Base-by-base conservation (phyloP, 805 yeast species). In the Pichia phayaonensis region DNA sequence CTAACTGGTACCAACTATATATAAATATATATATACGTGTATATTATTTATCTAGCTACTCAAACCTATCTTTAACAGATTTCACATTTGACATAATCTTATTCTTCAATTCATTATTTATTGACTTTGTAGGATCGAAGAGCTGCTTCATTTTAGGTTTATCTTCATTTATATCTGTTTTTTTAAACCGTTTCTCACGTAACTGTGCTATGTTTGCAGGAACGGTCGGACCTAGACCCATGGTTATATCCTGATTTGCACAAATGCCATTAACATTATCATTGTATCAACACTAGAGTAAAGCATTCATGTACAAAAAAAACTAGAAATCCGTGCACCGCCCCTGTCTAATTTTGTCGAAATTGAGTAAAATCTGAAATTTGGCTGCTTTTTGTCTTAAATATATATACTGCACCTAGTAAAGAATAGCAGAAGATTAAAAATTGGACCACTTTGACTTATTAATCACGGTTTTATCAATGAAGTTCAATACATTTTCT, bases 91-190 rank as follows among this genome's bases (percentile, higher is more conserved):
- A 51, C 26, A 61, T n/a, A 48, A 64, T 57, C 42, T 65, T 63
- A 15, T 52, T 41, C 38, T 54, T 57, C 3, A 63, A 50, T 51
- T 65, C 68, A 13, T 57, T 56, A 42, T 59, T 61, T 27, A 64
- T 50, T 15, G 62, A 51, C 22, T 59, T 55, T 20, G 55, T 57
- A 11, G 60, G 48, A 40, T 60, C 56, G 44, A 62, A 60, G 15
- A 61, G 49, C n/a, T 52, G 56, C 29, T 56, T 55, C 18, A 34
- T 1, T 34, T 34, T 34, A 2, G 20, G 20, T 16, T 18, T 11
- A 34, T 34, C 38, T 34, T 34, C 38, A n/a, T 16, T n/a, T 7
- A 34, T 4, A 16, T 34, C 20, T 7, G 7, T 20, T 11, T 34
- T 24, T 4, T 24, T 41, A 1, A 41, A 20, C 10, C 27, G 29